Evolutionary conservation across 441 rosid species (phyloP).

Genomic region (Manihot esculenta): DNA sequence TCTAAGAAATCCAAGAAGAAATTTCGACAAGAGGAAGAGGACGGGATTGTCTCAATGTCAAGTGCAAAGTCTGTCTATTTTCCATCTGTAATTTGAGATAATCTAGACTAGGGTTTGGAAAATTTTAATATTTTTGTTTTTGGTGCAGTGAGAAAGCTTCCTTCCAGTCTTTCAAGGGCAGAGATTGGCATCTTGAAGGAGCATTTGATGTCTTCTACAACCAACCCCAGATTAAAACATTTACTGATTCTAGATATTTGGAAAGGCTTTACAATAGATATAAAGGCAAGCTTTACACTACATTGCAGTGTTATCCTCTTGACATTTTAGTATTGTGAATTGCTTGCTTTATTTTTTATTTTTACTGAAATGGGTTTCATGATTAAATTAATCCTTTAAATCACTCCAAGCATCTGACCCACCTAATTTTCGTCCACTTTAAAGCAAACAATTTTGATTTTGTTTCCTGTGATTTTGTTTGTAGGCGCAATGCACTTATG

Average conservation of each 20-base stretch:
- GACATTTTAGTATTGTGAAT: too few relatives aligned
- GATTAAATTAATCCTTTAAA: too few relatives aligned
- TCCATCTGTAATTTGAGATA: neutral
- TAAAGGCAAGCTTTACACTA: constrained; percentile 52
- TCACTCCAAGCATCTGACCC: too few relatives aligned
- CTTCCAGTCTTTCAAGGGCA: constrained; percentile 76
- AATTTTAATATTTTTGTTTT: neutral
- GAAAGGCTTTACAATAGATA: constrained; percentile 94
- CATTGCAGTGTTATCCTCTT: too few relatives aligned
- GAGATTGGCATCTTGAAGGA: constrained; percentile 91
- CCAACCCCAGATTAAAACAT: constrained; percentile 72
- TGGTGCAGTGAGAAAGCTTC: constrained; percentile 78
- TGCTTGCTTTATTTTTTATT: too few relatives aligned
- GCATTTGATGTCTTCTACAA: constrained; percentile 89
- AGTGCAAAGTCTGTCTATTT: neutral
- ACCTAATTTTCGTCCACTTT: too few relatives aligned
- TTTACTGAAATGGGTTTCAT: too few relatives aligned
- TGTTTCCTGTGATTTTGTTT: too few relatives aligned
- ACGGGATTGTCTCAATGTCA: neutral
- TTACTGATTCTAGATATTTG: constrained; percentile 73
- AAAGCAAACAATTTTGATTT: too few relatives aligned
- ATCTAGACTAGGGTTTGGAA: constrained; percentile 2
- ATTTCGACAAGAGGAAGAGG: neutral
- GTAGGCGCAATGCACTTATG: too few relatives aligned
- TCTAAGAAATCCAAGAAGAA: neutral